Conservation (phyloP, 352 stramenopile genomes). For the Phytophthora sp. region DNA sequence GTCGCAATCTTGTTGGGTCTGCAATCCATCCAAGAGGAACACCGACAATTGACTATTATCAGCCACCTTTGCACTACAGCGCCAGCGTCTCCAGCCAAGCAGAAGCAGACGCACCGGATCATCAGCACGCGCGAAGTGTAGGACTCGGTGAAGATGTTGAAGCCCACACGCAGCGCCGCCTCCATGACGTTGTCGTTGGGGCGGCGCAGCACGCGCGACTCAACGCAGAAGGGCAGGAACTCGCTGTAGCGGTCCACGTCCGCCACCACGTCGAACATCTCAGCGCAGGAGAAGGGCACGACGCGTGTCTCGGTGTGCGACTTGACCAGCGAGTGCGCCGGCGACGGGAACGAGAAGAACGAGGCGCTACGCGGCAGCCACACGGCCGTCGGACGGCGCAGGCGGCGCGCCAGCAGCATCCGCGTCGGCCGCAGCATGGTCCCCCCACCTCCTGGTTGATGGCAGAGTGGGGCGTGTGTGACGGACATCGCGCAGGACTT, state of each 20-base stretch:
- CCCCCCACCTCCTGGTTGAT: not conserved
- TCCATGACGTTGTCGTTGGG: conserved; percentile 86
- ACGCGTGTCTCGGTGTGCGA: conserved; percentile 74
- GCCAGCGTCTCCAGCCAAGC: not conserved
- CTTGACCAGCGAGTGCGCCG: conserved; percentile 62
- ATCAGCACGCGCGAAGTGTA: conserved; percentile 86
- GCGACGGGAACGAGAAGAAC: conserved; percentile 70
- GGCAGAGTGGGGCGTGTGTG: conserved; percentile 9
- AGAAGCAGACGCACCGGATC: conserved; percentile 44
- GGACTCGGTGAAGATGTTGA: conserved; percentile 85
- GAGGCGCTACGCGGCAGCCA: conserved; percentile 18
- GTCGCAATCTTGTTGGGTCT: conserved; percentile 76
- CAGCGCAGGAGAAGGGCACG: conserved; percentile 74
- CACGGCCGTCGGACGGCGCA: conserved; percentile 5
- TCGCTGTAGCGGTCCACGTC: conserved; percentile 76
- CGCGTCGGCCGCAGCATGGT: conserved; percentile 25
- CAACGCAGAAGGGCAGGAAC: conserved; percentile 85
- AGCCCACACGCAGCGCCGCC: conserved; percentile 69
- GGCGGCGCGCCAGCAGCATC: conserved; percentile 1
- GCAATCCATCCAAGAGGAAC: not conserved
- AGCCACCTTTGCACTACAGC: not conserved
- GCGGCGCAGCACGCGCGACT: conserved; percentile 71
- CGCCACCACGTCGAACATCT: conserved; percentile 85
- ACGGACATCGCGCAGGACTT: conserved; percentile 1
- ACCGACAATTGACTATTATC: not conserved